These are phyloP conservation scores for Cucurbita pepo DNA, from an alignment of 306 rosid species.

Conservation along the genomic window DNA sequence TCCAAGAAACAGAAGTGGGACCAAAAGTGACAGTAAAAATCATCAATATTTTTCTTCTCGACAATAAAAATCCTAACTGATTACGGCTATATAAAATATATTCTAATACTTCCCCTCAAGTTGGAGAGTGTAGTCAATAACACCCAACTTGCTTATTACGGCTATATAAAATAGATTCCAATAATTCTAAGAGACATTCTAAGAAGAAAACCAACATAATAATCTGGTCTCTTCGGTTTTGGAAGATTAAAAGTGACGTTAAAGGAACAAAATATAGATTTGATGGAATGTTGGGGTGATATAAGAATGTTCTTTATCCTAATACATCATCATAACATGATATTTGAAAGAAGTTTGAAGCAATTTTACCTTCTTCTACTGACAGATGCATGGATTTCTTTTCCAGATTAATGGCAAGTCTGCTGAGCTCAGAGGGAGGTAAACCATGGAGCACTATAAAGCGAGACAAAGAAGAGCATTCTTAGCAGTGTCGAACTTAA, in stretches of 20 bases:
- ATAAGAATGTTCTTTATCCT: neutral
- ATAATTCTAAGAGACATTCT: neutral
- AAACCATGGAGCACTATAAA: slow-evolving; percentile 21
- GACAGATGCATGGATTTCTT: slow-evolving; percentile 34
- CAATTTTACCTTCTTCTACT: slow-evolving; percentile 32
- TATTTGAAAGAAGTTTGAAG: neutral
- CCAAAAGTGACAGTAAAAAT: too few relatives aligned
- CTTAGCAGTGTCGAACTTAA: neutral
- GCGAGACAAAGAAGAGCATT: neutral
- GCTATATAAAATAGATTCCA: too few relatives aligned
- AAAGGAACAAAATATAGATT: neutral
- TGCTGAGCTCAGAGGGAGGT: slow-evolving; percentile 30
- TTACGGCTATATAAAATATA: too few relatives aligned
- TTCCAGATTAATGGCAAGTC: slow-evolving; percentile 31
- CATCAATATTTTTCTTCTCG: too few relatives aligned
- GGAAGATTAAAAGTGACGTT: neutral
- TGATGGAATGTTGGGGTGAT: neutral
- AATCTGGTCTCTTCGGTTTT: neutral
- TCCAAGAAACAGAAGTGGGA: too few relatives aligned
- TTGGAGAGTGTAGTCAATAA: too few relatives aligned
- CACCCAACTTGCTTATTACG: too few relatives aligned
- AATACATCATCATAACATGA: neutral
- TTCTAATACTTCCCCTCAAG: too few relatives aligned
- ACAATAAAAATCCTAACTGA: too few relatives aligned
- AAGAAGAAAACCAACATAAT: neutral